These are phyloP conservation scores for Candida sojae DNA, from an alignment of 1,139 yeast genomes.

Conservation along the genomic window DNA sequence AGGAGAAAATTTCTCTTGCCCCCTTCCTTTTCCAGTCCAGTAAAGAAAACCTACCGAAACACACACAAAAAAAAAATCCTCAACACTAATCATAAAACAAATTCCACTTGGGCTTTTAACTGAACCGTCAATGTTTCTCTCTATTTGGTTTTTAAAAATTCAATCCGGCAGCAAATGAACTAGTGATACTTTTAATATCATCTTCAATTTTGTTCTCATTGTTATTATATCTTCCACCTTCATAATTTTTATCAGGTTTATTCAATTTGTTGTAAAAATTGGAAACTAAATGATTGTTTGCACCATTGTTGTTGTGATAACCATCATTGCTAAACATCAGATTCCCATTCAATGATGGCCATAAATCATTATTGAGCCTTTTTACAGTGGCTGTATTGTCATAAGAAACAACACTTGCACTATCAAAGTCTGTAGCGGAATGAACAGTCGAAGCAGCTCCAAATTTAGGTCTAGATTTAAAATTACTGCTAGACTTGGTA, in stretches of 20 bases:
- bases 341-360: conserved; percentile 34
- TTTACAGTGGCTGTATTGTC: conserved; percentile 22
- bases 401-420: conserved; percentile 51
- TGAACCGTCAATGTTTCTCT: too few species aligned
- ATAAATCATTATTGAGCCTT: conserved; percentile 19
- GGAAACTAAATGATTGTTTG: conserved; percentile 31
- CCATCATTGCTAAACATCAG: conserved; percentile 13
- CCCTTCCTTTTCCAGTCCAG: neutral
- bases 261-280: conserved; percentile 47
- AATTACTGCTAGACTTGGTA: neutral
- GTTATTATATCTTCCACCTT: conserved; percentile 25
- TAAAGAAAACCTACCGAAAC: neutral
- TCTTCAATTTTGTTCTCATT: conserved; percentile 36
- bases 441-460: conserved; percentile 12
- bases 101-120: too few species aligned
- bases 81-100: too few species aligned
- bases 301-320: conserved; percentile 8
- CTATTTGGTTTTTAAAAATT: conserved; percentile 14
- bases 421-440: conserved; percentile 35
- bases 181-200: conserved; percentile 48
- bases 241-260: conserved; percentile 19
- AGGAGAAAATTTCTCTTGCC: neutral
- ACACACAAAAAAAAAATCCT: neutral
- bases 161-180: conserved; percentile 49
- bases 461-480: conserved; percentile 9